Conservation (phyloP, 331 rosid species). For the Erythrophleum ivorense region DNA sequence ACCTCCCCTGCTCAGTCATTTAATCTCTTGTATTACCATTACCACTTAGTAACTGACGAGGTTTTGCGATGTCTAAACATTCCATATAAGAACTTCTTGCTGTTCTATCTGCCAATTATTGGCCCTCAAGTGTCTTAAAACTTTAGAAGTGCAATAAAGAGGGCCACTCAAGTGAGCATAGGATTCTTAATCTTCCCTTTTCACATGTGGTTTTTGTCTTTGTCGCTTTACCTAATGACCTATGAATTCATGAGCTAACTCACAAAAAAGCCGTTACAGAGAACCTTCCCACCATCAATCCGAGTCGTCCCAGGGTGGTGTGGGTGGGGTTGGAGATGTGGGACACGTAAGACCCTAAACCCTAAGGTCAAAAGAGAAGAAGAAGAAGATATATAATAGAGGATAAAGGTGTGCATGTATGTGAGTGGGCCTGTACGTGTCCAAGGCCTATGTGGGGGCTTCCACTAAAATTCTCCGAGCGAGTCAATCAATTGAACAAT, state of each 20-base stretch:
- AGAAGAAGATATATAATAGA: conserved; percentile 11
- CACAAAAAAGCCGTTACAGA: conserved; percentile 32
- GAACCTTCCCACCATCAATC: conserved; percentile 54
- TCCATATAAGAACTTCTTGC: no score
- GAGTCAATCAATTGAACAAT: conserved; percentile 4
- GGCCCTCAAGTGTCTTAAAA: conserved; percentile 38
- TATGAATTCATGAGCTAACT: conserved; percentile 10
- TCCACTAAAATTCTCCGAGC: background rate
- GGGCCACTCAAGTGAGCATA: conserved; percentile 55
- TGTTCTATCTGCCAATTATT: conserved; percentile 52
- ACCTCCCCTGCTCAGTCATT: background rate
- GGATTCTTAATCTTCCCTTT: conserved; percentile 62
- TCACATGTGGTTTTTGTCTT: conserved; percentile 49
- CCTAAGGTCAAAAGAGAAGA: background rate
- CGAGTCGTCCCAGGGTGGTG: conserved; percentile 10
- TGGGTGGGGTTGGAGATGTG: conserved; percentile 20
- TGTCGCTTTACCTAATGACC: conserved; percentile 44
- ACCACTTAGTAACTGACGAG: no score
- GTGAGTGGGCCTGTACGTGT: conserved; percentile 4
- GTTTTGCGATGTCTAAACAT: no score
- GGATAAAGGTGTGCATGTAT: background rate
- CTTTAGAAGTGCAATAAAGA: conserved; percentile 35
- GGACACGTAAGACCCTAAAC: conserved; percentile 40
- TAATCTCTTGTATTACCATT: no score
- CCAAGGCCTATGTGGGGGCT: conserved; percentile 31